Percentiles rank a stretch among this genome's conserved stretches.
Evolutionary conservation across 1,139 yeast species (phyloP).

Genomic region (Scheffersomyces parashehatae): DNA sequence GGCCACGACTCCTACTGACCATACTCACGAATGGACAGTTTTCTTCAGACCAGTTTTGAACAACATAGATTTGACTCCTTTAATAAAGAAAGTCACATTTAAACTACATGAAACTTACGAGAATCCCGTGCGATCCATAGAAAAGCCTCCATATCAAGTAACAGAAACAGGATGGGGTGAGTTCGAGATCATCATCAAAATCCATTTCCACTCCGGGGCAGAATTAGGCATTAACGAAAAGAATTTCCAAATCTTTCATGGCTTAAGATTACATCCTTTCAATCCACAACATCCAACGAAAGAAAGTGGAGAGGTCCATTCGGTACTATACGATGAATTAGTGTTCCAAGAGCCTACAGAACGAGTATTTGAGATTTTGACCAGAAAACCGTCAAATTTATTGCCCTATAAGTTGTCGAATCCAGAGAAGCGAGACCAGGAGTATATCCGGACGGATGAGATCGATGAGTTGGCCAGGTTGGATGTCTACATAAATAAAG

Average conservation of each 20-base stretch:
- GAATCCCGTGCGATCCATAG: constrained; percentile 79
- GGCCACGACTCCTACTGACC: constrained; percentile 78
- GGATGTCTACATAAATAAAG: constrained; percentile 63
- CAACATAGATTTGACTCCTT: constrained; percentile 73
- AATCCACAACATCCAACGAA: constrained; percentile 46
- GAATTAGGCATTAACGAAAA: constrained; percentile 70
- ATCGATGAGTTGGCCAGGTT: constrained; percentile 76
- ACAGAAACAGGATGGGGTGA: constrained; percentile 99
- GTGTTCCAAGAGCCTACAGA: constrained; percentile 98
- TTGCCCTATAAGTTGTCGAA: constrained; percentile 61
- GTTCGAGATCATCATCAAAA: constrained; percentile 85
- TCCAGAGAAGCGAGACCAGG: constrained; percentile 43
- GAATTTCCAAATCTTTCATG: constrained; percentile 83
- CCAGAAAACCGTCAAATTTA: constrained; percentile 72
- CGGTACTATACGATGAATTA: constrained; percentile 82
- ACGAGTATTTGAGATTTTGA: constrained; percentile 73
- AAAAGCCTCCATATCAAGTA: constrained; percentile 88
- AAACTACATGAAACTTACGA: constrained; percentile 94
- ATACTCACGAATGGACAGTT: constrained; percentile 95
- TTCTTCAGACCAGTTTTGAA: constrained; percentile 83
- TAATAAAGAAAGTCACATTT: constrained; percentile 88
- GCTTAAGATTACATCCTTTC: constrained; percentile 88
- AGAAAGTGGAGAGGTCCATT: constrained; percentile 54
- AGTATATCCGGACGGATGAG: constrained; percentile 53
- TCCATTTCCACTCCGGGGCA: constrained; percentile 82